Conservation (phyloP, 1,139 yeast species). For the Yamadazyma kanchanaburiensis region DNA sequence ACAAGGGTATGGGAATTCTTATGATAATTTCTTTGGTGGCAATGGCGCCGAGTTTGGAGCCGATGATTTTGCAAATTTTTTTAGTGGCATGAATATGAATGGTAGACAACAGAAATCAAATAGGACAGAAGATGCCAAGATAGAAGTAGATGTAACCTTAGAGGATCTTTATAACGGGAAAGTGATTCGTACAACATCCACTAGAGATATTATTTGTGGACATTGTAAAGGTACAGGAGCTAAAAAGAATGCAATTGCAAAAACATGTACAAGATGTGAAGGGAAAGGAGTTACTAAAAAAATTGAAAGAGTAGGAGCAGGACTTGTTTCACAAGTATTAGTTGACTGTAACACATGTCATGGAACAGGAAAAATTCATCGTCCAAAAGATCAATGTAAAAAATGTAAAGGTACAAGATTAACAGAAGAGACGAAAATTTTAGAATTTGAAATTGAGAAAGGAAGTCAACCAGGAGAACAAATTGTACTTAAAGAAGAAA, state of each 20-base stretch:
- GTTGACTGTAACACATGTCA: slow-evolving; percentile 68
- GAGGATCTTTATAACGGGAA: slow-evolving; percentile 84
- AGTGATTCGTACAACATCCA: slow-evolving; percentile 68
- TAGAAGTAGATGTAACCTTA: slow-evolving; percentile 62
- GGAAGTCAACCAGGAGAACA: slow-evolving; percentile 67
- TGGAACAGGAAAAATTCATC: slow-evolving; percentile 65
- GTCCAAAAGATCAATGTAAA: slow-evolving; percentile 73
- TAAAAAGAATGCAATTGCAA: slow-evolving; percentile 54
- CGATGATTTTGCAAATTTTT: slow-evolving; percentile 73
- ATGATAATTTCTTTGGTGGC: slow-evolving; percentile 32
- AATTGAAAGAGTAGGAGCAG: slow-evolving; percentile 70
- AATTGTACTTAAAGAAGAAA: slow-evolving; percentile 62
- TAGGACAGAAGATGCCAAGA: slow-evolving; percentile 63
- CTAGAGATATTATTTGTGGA: slow-evolving; percentile 69
- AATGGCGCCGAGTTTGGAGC: slow-evolving; percentile 41
- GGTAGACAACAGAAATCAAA: slow-evolving; percentile 11
- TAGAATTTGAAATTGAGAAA: slow-evolving; percentile 73
- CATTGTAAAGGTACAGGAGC: slow-evolving; percentile 77
- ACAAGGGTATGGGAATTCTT: slow-evolving; percentile 36
- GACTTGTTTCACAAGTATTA: slow-evolving; percentile 63
- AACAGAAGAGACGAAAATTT: slow-evolving; percentile 63
- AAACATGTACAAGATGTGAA: slow-evolving; percentile 62
- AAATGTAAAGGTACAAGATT: slow-evolving; percentile 67
- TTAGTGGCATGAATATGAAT: slow-evolving; percentile 43
- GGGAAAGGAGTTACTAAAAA: slow-evolving; percentile 68